A percentile compares a stretch with the other conserved stretches of the same genome.
These are phyloP conservation scores for Rhododendron kiyosumense DNA, from an alignment of 148 eudicot species.

Conservation along the genomic window DNA sequence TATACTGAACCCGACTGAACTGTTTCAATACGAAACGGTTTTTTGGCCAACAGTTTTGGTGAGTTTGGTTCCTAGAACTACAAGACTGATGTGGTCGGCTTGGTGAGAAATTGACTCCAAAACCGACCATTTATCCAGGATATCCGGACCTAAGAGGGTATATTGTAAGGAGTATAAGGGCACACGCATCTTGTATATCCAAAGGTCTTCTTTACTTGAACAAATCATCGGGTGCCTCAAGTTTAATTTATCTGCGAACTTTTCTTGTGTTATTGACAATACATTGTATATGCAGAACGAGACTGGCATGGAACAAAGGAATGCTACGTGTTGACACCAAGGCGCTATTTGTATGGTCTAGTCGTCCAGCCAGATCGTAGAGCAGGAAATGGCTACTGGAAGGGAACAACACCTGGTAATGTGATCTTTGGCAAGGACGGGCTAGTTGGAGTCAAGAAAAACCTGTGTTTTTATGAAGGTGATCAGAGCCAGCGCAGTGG, in stretches of 20 bases:
- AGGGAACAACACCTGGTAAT: background rate
- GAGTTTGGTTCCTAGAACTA: background rate
- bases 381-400: conserved; percentile 1
- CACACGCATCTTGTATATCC: background rate
- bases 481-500: background rate
- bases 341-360: background rate
- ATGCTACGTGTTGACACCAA: background rate
- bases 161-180: background rate
- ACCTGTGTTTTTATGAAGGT: background rate
- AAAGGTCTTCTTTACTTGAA: background rate
- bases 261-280: background rate
- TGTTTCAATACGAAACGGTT: background rate
- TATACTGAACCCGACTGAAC: background rate
- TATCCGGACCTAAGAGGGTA: background rate
- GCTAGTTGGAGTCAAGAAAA: background rate
- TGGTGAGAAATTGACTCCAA: background rate
- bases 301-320: background rate
- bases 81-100: background rate
- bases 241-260: background rate
- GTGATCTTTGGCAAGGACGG: background rate
- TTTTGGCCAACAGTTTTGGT: background rate
- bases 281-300: background rate
- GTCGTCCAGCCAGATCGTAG: background rate
- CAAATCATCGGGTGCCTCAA: background rate
- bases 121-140: background rate